Evolutionary conservation across 345 rosid genomes (phyloP), one percentile per base, ranked within the genome.

Genomic region (Citrus glauca): DNA sequence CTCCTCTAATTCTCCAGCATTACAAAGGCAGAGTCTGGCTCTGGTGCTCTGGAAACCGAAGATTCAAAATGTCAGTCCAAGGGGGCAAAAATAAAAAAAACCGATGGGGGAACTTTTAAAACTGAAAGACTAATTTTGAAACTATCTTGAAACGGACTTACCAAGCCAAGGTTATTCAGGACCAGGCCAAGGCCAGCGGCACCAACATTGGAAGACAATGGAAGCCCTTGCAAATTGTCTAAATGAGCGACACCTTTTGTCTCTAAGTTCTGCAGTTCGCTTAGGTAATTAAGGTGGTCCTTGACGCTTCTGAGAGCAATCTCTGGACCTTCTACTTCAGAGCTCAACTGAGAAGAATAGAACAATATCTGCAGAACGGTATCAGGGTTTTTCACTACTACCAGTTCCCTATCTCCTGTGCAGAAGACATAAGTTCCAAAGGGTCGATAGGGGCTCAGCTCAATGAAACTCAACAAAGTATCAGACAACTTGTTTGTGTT

Each of bases 391-490:
- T 66, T 86, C 80, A 88, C 78, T 2, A 83, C 80, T 22, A 93
- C 79, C 88, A 85, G 80, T 70, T 84, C 85, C 33, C 77, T 81
- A 35, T 82, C 74, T 69, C 84, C 91, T 6, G 90, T 55, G 82
- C 83, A 86, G 82, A 95, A 90, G 67, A 95, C 82, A 65, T 83
- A 92, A 19, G 88, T 93, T 38, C 99, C 98, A 28, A 83, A 84
- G 1, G 99, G 99, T 65, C 89, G 84, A 50, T 91, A 95, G 80
- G 98, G 99, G 83, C 97, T 91, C 22, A 89, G 84, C 73, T 87
- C 86, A 35, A 91, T 42, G 72, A 95, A 88, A 66, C 84, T 88
- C 0, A 88, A 87, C 16, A 91, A 57, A 6, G 93, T 91, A 76
- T 90, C 93, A 57, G 89, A 19, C 73, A 95, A 74, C 38, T 82